Evolutionary conservation across 768 basidiomycete genomes (phyloP).

Genomic region (Lentinula edodes): DNA sequence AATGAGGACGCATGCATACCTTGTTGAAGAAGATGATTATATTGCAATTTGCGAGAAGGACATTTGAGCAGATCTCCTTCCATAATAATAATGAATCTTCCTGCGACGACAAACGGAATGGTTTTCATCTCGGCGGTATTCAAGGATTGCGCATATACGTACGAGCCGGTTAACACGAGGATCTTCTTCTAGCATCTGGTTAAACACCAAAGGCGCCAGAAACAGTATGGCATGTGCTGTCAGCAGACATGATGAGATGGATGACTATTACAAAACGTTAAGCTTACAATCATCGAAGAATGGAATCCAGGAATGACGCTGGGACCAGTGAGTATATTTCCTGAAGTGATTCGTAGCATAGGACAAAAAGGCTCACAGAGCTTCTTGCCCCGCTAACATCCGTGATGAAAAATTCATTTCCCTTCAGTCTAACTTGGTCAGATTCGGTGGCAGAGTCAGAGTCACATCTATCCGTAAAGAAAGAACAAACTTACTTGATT

Average conservation of each 20-base stretch:
- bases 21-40: slow-evolving; percentile 80
- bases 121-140: neutral
- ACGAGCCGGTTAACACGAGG: slow-evolving; percentile 59
- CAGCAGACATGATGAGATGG: neutral
- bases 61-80: slow-evolving; percentile 63
- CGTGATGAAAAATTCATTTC: slow-evolving; percentile 60
- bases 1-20: slow-evolving; percentile 22
- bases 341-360: neutral
- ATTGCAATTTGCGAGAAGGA: slow-evolving; percentile 52
- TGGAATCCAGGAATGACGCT: slow-evolving; percentile 67
- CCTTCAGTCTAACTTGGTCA: slow-evolving; percentile 20
- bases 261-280: neutral
- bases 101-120: slow-evolving; percentile 21
- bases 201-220: slow-evolving; percentile 71
- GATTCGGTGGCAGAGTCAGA: neutral
- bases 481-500: slow-evolving; percentile 36
- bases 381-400: slow-evolving; percentile 65
- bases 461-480: neutral
- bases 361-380: slow-evolving; percentile 24
- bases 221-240: slow-evolving; percentile 76
- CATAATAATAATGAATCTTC: slow-evolving; percentile 74
- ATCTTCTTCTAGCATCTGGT: slow-evolving; percentile 70
- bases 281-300: slow-evolving; percentile 66
- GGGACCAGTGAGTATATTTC: neutral
- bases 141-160: slow-evolving; percentile 9